A percentile compares a stretch with the other conserved stretches of the same genome.
Conservation (phyloP, 73 alveolate species). For the Paramecium tetraurelia region DNA sequence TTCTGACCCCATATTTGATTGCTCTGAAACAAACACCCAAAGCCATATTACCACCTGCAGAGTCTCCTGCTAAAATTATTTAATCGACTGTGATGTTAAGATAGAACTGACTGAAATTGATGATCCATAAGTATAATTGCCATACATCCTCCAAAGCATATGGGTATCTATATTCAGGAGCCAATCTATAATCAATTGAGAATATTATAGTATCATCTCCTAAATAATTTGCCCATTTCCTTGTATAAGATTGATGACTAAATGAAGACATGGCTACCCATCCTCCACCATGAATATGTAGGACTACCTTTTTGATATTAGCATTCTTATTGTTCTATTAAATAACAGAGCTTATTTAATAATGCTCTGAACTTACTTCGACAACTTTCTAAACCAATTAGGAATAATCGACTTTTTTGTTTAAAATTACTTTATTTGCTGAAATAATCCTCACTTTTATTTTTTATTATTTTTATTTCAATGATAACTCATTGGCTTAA, state of each 20-base stretch:
- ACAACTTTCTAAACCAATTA: neutral
- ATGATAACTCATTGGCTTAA: neutral
- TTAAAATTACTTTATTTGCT: neutral
- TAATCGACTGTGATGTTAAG: constrained; percentile 65
- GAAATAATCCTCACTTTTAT: constrained; percentile 4
- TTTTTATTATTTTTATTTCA: neutral
- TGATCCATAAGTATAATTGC: constrained; percentile 87
- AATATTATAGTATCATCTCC: constrained; percentile 59
- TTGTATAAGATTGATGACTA: constrained; percentile 84
- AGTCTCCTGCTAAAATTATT: constrained; percentile 85
- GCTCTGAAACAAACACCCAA: constrained; percentile 78
- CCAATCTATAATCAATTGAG: constrained; percentile 87
- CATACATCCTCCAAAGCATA: constrained; percentile 86
- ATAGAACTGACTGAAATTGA: constrained; percentile 67
- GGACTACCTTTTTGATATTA: constrained; percentile 47
- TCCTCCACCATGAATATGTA: constrained; percentile 96
- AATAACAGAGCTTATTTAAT: neutral
- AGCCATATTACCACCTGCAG: constrained; percentile 98
- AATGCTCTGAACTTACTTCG: neutral
- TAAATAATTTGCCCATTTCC: constrained; percentile 67
- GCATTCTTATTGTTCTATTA: neutral
- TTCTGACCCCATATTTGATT: constrained; percentile 73
- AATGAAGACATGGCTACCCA: constrained; percentile 90
- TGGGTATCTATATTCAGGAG: constrained; percentile 89
- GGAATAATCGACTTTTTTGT: neutral